Conservation (phyloP, 169 alveolate genomes). For the Ichthyophthirius multifiliis region DNA sequence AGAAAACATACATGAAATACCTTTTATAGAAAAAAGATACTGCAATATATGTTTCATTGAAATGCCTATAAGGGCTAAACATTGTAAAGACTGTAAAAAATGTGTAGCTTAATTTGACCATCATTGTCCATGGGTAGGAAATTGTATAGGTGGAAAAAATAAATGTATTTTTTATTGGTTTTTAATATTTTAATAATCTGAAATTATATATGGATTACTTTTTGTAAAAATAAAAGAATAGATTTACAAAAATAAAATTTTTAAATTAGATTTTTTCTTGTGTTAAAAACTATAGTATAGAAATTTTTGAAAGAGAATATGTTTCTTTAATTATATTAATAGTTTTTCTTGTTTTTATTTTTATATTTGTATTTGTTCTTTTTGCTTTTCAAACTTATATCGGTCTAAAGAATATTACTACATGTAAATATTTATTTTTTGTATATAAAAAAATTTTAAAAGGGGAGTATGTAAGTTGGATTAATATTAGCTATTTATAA, state of each 20-base stretch:
- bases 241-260: neutral
- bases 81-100: slow-evolving; percentile 83
- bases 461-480: slow-evolving; percentile 11
- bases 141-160: slow-evolving; percentile 66
- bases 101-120: slow-evolving; percentile 90
- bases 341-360: neutral
- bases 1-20: no score
- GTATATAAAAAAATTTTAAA: neutral
- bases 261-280: no score
- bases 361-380: neutral
- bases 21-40: slow-evolving; percentile 45
- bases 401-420: neutral
- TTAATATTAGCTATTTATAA: neutral
- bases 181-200: neutral
- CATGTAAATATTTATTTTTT: neutral
- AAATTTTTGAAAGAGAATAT: no score
- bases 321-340: no score
- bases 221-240: neutral
- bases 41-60: slow-evolving; percentile 77
- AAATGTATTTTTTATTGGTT: neutral
- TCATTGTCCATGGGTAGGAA: slow-evolving; percentile 93
- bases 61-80: slow-evolving; percentile 83
- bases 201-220: neutral
- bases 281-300: no score
- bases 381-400: neutral